Evolutionary conservation across 257 asterid genomes (phyloP), one percentile per base, ranked within the genome.

Genomic region (Fraxinus pennsylvanica): DNA sequence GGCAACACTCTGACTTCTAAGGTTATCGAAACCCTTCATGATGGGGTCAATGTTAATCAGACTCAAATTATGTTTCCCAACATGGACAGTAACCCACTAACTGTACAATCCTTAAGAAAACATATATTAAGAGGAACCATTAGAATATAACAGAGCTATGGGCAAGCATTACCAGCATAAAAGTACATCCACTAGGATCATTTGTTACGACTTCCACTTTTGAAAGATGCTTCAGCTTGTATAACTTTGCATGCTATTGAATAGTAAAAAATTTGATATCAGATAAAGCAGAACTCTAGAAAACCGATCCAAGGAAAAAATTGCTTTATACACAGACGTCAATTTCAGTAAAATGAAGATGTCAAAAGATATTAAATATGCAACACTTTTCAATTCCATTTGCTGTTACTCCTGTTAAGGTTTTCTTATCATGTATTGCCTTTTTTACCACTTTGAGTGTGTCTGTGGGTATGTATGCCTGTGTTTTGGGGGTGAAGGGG

Each of bases 121-220:
- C 79, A 81, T 6, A 81, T 68, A 68, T 21, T 10, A 22, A 33
- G 70, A 32, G 68, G 78, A 41, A 66, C 63, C 71, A 33, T 19
- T n/a, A 76, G 61, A 68, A 54, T 29, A 17, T 13, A 59, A 59
- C 41, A 5, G 35, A 75, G 76, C 21, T 69, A 78, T 73, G 70
- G 22, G 29, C 3, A n/a, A 70, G 73, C 41, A 41, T 81, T 86
- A 96, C 99, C 94, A 96, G 96, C 82, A 78, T 86, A 85, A 96
- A 96, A 77, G 99, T 96, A 85, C 99, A 96, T 71, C 99, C 99
- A 86, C 92, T 93, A 68, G 99, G 99, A 84, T 96, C 99, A 84
- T 88, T 92, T 5, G 96, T 87, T 50, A 82, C 90, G 74, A 96
- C 97, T 89, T 96, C 99, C 81, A 93, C 91, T 88, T 96, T 96